Evolutionary conservation across 208 protist species (phyloP).

Genomic region (Leishmania aethiopica): DNA sequence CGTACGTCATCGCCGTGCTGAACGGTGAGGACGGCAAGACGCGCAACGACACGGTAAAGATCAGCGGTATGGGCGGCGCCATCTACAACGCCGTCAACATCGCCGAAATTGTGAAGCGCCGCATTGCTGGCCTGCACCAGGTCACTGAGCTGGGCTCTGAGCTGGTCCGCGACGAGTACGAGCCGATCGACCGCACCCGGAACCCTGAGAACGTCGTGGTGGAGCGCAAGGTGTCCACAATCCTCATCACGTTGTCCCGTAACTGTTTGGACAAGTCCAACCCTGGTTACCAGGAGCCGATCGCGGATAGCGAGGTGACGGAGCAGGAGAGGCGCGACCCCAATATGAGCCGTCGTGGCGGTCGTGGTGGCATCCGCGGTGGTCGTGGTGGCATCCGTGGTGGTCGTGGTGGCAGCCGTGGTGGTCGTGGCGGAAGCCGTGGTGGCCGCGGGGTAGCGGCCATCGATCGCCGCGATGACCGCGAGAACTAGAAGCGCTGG

Average conservation of each 20-base stretch:
- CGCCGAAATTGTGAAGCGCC: constrained; percentile 92
- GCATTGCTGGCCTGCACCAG: constrained; percentile 91
- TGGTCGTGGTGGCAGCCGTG: constrained; percentile 31
- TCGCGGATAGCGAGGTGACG: constrained; percentile 87
- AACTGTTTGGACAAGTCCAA: constrained; percentile 81
- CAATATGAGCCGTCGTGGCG: constrained; percentile 33
- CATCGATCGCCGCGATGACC: constrained; percentile 40
- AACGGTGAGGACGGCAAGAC: constrained; percentile 83
- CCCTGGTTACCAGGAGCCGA: constrained; percentile 91
- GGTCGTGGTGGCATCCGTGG: constrained; percentile 35
- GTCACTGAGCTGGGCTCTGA: constrained; percentile 87
- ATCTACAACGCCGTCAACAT: constrained; percentile 94
- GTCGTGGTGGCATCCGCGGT: constrained; percentile 38
- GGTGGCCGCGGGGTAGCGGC: constrained; percentile 37
- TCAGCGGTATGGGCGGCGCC: constrained; percentile 89
- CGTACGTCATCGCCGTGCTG: constrained; percentile 86
- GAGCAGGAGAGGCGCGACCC: constrained; percentile 79
- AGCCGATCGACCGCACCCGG: constrained; percentile 75
- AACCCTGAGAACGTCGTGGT: constrained; percentile 73
- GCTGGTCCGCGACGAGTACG: constrained; percentile 88
- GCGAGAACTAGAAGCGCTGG: neutral
- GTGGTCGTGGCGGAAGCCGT: constrained; percentile 30
- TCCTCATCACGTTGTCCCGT: constrained; percentile 91
- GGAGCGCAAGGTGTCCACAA: constrained; percentile 87
- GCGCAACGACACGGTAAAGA: constrained; percentile 87